phyloP scores from a whole-genome alignment of 2,329 filamentous ascomycete species.

The Clonostachys rosea region DNA sequence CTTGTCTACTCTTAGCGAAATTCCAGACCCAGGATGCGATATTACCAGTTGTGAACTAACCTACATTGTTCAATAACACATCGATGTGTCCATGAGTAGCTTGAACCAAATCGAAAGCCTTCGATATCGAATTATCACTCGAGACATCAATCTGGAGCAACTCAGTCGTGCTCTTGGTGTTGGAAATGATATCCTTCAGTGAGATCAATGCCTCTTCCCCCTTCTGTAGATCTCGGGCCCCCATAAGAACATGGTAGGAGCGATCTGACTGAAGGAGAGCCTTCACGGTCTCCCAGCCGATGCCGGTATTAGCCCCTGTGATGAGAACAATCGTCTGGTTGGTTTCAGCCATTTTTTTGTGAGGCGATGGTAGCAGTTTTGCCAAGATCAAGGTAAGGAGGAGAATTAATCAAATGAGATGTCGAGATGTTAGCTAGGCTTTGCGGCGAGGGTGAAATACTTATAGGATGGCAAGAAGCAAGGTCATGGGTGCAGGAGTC shows the following conservation, averaged over 20 bases:
- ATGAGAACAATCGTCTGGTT: no score
- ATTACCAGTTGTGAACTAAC: not conserved
- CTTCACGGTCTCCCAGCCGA: slow-evolving; percentile 16
- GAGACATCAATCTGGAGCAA: slow-evolving; percentile 10
- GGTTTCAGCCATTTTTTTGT: no score
- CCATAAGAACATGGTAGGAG: slow-evolving; percentile 16
- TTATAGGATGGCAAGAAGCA: no score
- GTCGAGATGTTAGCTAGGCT: no score
- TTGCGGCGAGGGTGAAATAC: no score
- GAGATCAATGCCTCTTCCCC: slow-evolving; percentile 9
- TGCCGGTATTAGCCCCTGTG: slow-evolving; percentile 12
- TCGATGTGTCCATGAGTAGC: slow-evolving; percentile 9
- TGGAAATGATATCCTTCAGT: not conserved
- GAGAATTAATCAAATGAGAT: no score
- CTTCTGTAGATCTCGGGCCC: slow-evolving; percentile 13
- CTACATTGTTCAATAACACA: slow-evolving; percentile 23
- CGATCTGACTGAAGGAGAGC: slow-evolving; percentile 8
- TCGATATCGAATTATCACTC: slow-evolving; percentile 8
- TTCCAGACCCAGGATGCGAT: no score
- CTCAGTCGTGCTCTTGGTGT: not conserved
- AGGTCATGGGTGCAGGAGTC: no score
- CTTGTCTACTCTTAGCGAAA: no score
- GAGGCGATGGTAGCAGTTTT: no score
- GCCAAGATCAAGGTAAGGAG: no score
- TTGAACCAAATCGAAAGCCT: slow-evolving; percentile 7